Percentiles rank a stretch among this genome's conserved stretches.
These are phyloP conservation scores for Alternaria burnsii DNA, from an alignment of 2,329 filamentous ascomycete genomes.

Conservation along the genomic window DNA sequence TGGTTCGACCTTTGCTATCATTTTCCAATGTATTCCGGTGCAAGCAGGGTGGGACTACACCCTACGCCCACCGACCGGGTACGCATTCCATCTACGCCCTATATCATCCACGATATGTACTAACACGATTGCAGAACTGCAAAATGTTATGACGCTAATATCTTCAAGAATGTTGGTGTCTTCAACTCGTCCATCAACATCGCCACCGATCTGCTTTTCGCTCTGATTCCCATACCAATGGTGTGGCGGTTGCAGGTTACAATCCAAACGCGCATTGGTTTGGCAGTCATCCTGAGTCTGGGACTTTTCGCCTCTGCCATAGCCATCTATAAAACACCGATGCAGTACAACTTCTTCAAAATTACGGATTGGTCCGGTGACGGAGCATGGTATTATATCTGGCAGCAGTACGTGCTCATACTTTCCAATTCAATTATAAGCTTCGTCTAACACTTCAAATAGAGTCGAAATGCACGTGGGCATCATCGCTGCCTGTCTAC, in stretches of 20 bases:
- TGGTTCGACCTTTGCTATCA: constrained; percentile 33
- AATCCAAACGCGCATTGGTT: constrained; percentile 50
- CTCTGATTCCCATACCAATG: constrained; percentile 54
- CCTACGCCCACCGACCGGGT: constrained; percentile 33
- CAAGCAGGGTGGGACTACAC: constrained; percentile 54
- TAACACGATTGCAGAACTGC: constrained; percentile 20
- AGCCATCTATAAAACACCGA: constrained; percentile 32
- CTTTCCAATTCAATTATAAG: background rate
- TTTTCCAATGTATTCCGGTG: constrained; percentile 50
- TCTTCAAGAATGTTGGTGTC: constrained; percentile 57
- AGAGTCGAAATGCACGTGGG: constrained; percentile 45
- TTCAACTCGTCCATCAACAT: constrained; percentile 56
- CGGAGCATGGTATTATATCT: constrained; percentile 38
- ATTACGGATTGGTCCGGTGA: constrained; percentile 38
- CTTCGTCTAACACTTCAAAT: constrained; percentile 6
- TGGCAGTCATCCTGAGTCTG: constrained; percentile 45
- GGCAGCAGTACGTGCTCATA: constrained; percentile 29
- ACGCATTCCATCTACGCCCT: background rate
- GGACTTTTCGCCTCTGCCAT: constrained; percentile 49
- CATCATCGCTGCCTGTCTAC: constrained; percentile 42
- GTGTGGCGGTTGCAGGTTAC: constrained; percentile 55
- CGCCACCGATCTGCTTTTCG: constrained; percentile 52
- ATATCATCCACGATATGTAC: background rate
- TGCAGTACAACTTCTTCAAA: constrained; percentile 41
- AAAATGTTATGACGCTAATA: constrained; percentile 45